Evolutionary conservation across 2,329 filamentous ascomycete species (phyloP), one percentile per base, ranked within the genome.

Genomic region (Fusarium solani-melongenae): DNA sequence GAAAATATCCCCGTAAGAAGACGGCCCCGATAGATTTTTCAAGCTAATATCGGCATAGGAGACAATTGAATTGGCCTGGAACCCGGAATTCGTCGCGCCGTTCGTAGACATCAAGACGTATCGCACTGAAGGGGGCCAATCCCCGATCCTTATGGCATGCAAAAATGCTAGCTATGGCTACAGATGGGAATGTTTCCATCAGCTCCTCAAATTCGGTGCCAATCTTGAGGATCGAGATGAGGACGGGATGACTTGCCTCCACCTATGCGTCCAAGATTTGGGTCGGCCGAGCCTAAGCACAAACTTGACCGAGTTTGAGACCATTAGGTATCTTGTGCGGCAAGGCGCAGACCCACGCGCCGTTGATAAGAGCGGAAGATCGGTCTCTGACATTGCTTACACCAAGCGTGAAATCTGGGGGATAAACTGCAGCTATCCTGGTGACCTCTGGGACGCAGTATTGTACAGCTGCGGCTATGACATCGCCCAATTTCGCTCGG

Each of bases 361-460:
- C 11, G 14, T 31, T 12, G 24, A 66, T 12, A 12, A 34, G 5
- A 0, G 0, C 2, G 66, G 62, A 5, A 11, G 1, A 0, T 63
- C 69, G 2, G 62, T 66, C 14, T 44, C 38, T 22, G 27, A 64
- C 1, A 1, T 53, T 17, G 58, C 66, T 10, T 71, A 71, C 15
- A 33, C 9, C 31, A 29, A 24, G 22, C 22, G 4, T 24, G 22
- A 4, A 24, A 3, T 4, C 1, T 3, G 0, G 1, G 0, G 7
- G 10, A n/a, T 24, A 8, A 2, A 14, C 9, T 12, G 9, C 4
- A 38, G 53, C 29, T 59, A 55, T 17, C 1, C 3, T 15, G 64
- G 67, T 0, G 71, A 70, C 11, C 12, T 68, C 5, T 72, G 71
- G 69, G 69, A 70, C 22, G 55, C 66, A 3, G 58, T 60, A 2